A percentile compares a stretch with the other conserved stretches of the same genome.
These are phyloP conservation scores for Phytophthora crassamura DNA, from an alignment of 352 stramenopile species.

Conservation along the genomic window DNA sequence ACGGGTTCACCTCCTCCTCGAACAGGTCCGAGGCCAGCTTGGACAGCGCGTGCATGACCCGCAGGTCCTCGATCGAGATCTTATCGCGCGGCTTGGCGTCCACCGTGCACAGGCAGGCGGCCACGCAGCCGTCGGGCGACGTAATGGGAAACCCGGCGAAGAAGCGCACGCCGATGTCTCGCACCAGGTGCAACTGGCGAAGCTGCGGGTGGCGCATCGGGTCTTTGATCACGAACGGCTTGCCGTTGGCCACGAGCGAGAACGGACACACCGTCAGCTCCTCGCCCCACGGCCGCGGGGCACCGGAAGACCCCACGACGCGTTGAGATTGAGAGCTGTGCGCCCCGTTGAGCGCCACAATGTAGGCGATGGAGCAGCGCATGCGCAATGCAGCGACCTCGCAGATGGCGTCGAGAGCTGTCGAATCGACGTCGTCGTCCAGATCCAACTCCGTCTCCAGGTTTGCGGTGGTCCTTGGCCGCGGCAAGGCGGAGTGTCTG, in stretches of 20 bases:
- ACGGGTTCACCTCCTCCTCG: constrained; percentile 45
- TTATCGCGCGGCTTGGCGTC: constrained; percentile 39
- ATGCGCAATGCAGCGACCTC: constrained; percentile 58
- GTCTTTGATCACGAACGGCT: constrained; percentile 56
- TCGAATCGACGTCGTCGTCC: constrained; percentile 39
- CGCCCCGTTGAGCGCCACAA: constrained; percentile 40
- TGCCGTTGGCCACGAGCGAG: constrained; percentile 28
- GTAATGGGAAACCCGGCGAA: constrained; percentile 66
- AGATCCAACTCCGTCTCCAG: constrained; percentile 38
- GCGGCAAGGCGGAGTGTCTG: constrained; percentile 10
- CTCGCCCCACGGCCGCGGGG: constrained; percentile 21
- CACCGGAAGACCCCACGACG: constrained; percentile 46
- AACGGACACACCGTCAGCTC: constrained; percentile 31
- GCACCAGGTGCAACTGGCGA: constrained; percentile 42
- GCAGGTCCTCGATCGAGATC: constrained; percentile 49
- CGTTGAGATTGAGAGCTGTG: constrained; percentile 31
- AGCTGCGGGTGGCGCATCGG: constrained; percentile 47
- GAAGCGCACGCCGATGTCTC: constrained; percentile 52
- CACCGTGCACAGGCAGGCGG: constrained; percentile 53
- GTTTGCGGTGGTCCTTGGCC: constrained; percentile 29
- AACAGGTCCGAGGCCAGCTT: constrained; percentile 65
- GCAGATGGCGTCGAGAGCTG: constrained; percentile 64
- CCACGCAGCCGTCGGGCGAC: constrained; percentile 19
- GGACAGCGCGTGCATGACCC: constrained; percentile 55
- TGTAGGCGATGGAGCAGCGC: constrained; percentile 52